Percentiles rank a stretch among this genome's conserved stretches.
Evolutionary conservation across 2,329 filamentous ascomycete genomes (phyloP).

Genomic region (Epichloe scottii): DNA sequence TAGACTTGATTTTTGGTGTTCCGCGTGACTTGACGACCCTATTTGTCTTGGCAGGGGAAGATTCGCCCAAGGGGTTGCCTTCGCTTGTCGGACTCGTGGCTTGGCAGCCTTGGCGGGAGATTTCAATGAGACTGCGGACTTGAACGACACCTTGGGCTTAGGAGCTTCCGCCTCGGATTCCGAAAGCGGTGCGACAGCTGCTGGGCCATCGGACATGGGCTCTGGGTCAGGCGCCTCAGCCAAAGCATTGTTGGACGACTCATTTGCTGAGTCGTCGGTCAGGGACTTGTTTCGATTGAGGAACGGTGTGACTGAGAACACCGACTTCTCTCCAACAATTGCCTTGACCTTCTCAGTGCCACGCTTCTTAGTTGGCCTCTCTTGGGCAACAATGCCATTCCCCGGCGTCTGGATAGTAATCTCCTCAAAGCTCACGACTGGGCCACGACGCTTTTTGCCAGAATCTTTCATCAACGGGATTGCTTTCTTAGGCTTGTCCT

Average conservation of each 20-base stretch:
- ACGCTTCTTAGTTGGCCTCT: constrained; percentile 41
- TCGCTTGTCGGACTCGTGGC: constrained; percentile 33
- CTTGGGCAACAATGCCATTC: constrained; percentile 26
- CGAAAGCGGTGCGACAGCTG: background rate
- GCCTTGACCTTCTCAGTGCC: constrained; percentile 32
- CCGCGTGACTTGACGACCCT: constrained; percentile 8
- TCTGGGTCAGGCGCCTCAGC: constrained; percentile 20
- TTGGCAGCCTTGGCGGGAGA: constrained; percentile 17
- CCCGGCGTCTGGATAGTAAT: constrained; percentile 35
- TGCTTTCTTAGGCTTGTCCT: constrained; percentile 13
- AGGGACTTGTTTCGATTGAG: constrained; percentile 60
- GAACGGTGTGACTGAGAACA: constrained; percentile 89
- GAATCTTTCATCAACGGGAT: constrained; percentile 17
- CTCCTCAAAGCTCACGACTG: constrained; percentile 33
- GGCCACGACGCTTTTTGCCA: constrained; percentile 32
- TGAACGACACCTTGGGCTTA: constrained; percentile 8
- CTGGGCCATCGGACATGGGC: constrained; percentile 5
- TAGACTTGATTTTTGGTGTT: constrained; percentile 3
- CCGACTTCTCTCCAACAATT: constrained; percentile 68
- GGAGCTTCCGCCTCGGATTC: constrained; percentile 15
- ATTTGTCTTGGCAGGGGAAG: constrained; percentile 33
- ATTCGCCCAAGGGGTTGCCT: constrained; percentile 31
- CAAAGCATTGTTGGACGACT: constrained; percentile 10
- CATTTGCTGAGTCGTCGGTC: constrained; percentile 22
- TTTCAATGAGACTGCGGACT: constrained; percentile 2